A percentile compares a stretch with the other conserved stretches of the same genome.
phyloP scores from a whole-genome alignment of 164 flowering plant genomes.

The grape (Vitis vinifera) region DNA sequence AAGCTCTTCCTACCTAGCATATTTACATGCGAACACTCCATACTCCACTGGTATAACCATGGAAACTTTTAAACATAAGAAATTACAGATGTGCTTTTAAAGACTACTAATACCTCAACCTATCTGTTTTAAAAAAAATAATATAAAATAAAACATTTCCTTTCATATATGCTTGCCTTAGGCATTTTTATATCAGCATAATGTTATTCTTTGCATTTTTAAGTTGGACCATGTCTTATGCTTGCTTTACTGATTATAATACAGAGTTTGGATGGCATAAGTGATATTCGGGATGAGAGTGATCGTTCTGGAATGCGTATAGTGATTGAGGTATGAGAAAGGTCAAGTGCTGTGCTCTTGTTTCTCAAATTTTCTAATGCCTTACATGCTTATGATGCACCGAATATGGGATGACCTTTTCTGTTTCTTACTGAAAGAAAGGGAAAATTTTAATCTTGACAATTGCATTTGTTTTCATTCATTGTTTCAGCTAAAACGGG shows the following conservation, averaged over 20 bases:
- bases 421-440: too few relatives aligned
- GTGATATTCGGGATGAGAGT: slow-evolving; percentile 99
- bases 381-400: too few relatives aligned
- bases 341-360: background rate
- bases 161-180: too few relatives aligned
- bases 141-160: too few relatives aligned
- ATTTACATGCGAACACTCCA: too few relatives aligned
- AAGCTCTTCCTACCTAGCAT: too few relatives aligned
- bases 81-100: too few relatives aligned
- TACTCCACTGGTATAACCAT: too few relatives aligned
- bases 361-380: background rate
- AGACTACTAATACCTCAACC: too few relatives aligned
- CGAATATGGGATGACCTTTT: too few relatives aligned
- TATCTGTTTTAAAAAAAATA: too few relatives aligned
- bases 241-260: background rate
- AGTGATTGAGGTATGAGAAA: slow-evolving; percentile 76
- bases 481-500: slow-evolving; percentile 71
- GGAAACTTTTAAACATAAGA: too few relatives aligned
- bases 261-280: slow-evolving; percentile 86
- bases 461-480: background rate
- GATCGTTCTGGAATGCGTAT: slow-evolving; percentile 97
- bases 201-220: background rate
- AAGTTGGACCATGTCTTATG: background rate
- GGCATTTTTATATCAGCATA: background rate
- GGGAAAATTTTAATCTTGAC: background rate